Conservation (phyloP, 208 protist genomes). For the Trypanosoma avium region DNA sequence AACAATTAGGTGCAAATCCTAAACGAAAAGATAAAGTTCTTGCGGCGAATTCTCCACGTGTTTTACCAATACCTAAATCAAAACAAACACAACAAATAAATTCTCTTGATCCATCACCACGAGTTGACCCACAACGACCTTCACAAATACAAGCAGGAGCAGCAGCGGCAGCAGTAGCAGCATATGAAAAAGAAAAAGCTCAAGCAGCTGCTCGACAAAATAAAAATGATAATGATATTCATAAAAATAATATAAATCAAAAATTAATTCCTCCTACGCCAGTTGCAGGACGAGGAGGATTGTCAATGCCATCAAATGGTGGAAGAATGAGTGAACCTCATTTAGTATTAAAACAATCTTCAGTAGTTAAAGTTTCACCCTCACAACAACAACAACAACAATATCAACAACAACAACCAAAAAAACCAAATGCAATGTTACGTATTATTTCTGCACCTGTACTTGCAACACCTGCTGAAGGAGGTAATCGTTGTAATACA, state of each 20-base stretch:
- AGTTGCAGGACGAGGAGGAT: neutral
- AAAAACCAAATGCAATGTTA: neutral
- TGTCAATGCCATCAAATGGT: neutral
- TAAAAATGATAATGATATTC: neutral
- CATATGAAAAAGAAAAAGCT: neutral
- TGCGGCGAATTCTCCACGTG: conserved; percentile 7
- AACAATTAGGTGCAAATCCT: neutral
- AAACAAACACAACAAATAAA: neutral
- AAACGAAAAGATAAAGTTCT: neutral
- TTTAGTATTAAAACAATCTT: no score
- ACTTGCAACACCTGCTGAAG: neutral
- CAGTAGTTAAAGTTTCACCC: no score
- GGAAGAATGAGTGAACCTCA: no score
- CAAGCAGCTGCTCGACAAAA: neutral
- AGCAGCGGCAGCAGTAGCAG: conserved; percentile 11
- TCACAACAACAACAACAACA: no score
- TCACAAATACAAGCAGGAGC: conserved; percentile 13
- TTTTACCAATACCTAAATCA: neutral
- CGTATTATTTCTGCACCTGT: neutral
- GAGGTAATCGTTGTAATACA: neutral
- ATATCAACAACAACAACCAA: neutral
- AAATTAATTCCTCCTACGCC: neutral
- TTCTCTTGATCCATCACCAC: neutral
- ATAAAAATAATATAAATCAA: neutral
- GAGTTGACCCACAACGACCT: conserved; percentile 1